A percentile compares a stretch with the other conserved stretches of the same genome.
Conservation (phyloP, 257 asterid species). For the Ocimum tenuiflorum region DNA sequence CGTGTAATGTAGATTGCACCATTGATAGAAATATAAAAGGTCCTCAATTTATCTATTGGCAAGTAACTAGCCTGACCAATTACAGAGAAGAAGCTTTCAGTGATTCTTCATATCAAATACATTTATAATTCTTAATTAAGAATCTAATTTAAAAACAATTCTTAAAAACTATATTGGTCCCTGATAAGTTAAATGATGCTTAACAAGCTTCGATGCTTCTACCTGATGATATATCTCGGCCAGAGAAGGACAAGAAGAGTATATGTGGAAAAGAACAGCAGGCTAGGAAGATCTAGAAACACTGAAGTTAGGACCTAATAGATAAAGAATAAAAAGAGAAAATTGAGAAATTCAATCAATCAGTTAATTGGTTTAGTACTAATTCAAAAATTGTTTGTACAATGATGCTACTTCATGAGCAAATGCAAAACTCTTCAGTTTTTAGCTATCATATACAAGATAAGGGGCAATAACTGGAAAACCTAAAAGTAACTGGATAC, state of each 20-base stretch:
- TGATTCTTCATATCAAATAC: slow-evolving; percentile 6
- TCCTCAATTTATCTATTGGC: slow-evolving; percentile 79
- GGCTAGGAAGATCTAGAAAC: slow-evolving; percentile 77
- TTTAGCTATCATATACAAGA: too few relatives aligned
- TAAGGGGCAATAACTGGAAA: too few relatives aligned
- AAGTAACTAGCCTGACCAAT: slow-evolving; percentile 78
- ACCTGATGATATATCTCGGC: slow-evolving; percentile 97
- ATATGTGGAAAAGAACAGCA: slow-evolving; percentile 84
- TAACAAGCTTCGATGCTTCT: slow-evolving; percentile 21
- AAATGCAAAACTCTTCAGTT: too few relatives aligned
- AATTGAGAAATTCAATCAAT: background rate
- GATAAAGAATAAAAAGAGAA: background rate
- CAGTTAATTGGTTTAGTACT: background rate
- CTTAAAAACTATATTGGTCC: background rate
- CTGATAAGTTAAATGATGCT: background rate
- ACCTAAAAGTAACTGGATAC: too few relatives aligned
- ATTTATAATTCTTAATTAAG: slow-evolving; percentile 19
- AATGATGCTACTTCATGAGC: too few relatives aligned
- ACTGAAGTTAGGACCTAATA: slow-evolving; percentile 57
- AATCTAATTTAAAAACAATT: background rate
- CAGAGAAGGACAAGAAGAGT: slow-evolving; percentile 86
- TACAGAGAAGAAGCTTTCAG: slow-evolving; percentile 23
- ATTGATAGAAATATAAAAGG: slow-evolving; percentile 54
- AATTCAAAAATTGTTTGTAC: too few relatives aligned
- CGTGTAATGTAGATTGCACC: slow-evolving; percentile 58